Evolutionary conservation across 1,139 yeast genomes (phyloP).

Genomic region (Candida labiduridarum): DNA sequence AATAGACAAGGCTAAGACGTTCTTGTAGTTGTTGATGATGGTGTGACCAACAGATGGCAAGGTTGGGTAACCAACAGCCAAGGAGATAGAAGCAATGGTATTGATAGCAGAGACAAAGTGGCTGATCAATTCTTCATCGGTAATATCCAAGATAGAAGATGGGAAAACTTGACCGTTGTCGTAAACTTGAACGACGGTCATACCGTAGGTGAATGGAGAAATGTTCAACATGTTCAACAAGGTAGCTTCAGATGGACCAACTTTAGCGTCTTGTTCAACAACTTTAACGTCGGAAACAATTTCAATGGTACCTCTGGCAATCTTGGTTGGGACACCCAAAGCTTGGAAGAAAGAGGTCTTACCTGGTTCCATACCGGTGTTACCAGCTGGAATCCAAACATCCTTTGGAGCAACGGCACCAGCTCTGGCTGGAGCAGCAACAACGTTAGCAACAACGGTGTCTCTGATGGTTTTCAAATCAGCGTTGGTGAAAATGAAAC

Average conservation of each 20-base stretch:
- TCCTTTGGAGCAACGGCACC: constrained; percentile 99
- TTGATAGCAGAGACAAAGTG: constrained; percentile 93
- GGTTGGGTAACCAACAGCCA: constrained; percentile 99
- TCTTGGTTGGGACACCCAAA: constrained; percentile 99
- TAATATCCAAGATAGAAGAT: constrained; percentile 94
- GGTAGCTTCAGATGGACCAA: constrained; percentile 99
- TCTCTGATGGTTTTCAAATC: constrained; percentile 94
- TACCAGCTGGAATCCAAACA: constrained; percentile 97
- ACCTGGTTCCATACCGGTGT: constrained; percentile 99
- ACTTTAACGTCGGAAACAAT: constrained; percentile 97
- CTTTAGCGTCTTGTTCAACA: constrained; percentile 81
- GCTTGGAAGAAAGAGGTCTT: constrained; percentile 99
- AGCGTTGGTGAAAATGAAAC: constrained; percentile 98
- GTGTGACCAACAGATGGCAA: constrained; percentile 99
- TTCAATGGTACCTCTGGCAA: constrained; percentile 99
- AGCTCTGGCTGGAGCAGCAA: constrained; percentile 99
- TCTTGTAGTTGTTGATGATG: constrained; percentile 98
- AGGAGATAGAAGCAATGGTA: constrained; percentile 93
- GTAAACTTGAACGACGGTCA: constrained; percentile 94
- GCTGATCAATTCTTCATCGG: constrained; percentile 91
- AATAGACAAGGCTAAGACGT: constrained; percentile 95
- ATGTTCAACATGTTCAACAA: constrained; percentile 99
- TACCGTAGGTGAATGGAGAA: constrained; percentile 99
- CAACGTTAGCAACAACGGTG: constrained; percentile 83
- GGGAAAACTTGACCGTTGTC: constrained; percentile 99